Base-by-base conservation (phyloP, 192 early-diverging fungal species). In the Coemansia aciculifera region DNA sequence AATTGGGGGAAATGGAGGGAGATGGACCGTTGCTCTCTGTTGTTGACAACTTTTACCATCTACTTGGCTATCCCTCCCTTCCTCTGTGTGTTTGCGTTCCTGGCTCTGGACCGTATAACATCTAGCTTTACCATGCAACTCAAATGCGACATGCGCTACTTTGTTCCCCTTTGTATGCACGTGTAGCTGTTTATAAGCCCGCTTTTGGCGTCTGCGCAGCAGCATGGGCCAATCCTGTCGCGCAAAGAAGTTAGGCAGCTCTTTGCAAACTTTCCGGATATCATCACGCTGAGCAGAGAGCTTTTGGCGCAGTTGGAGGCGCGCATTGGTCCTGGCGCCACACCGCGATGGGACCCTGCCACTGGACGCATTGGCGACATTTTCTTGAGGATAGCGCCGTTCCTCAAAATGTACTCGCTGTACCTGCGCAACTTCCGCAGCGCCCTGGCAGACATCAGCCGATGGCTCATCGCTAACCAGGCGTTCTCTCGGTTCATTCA, bases 241-340 rank as follows among this genome's bases (percentile, higher is more conserved):
- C 84, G 86, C 62, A 88, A 87, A 59, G 81, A 81, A 42, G 84
- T 90, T 4, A 76, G 69, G n/a, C 81, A 86, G 74, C 78, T 90
- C 52, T 90, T 90, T 81, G 86, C 89, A 62, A 89, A 89, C 78
- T 85, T 90, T 64, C 77, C 84, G 32, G 87, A 89, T 64, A 84
- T 90, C 42, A 68, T 89, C 39, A 81, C 74, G 63, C 74, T 89
- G 37, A 90, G 88, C 73, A 83, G 69, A 13, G 81, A 87, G 69
- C 71, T 90, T 48, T 68, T 89, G 43, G 70, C 69, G 32, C 84
- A 86, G 70, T 80, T 90, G 32, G 89, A 90, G 52, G 84, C 77
- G 11, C 71, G 89, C 46, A 75, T 90, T 29, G 79, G 75, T 34
- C 40, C 52, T 60, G 49, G 23, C 23, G 74, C 62, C 62, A 74